Conservation (phyloP, 2,329 filamentous ascomycete genomes). For the Microdochium trichocladiopsis region DNA sequence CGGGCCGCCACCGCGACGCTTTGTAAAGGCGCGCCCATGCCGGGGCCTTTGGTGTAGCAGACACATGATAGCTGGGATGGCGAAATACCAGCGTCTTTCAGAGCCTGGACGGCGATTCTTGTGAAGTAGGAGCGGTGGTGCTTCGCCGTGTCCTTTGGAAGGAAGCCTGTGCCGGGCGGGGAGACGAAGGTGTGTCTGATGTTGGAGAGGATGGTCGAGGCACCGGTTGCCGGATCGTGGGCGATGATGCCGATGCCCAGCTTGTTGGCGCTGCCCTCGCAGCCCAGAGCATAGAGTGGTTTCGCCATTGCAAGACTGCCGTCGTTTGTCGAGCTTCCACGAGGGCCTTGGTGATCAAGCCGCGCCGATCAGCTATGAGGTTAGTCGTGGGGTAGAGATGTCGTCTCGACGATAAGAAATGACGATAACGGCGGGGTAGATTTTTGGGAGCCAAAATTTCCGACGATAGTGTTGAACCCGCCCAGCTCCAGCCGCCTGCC, state of each 20-base stretch:
- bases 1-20: slow-evolving; percentile 81
- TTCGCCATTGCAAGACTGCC: slow-evolving; percentile 14
- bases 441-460: too few relatives aligned
- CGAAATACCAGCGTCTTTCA: slow-evolving; percentile 58
- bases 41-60: slow-evolving; percentile 91
- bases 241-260: slow-evolving; percentile 88
- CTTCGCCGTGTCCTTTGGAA: slow-evolving; percentile 90
- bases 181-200: slow-evolving; percentile 89
- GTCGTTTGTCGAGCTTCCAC: background rate
- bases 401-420: too few relatives aligned
- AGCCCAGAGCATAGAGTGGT: slow-evolving; percentile 49
- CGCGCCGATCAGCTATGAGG: background rate
- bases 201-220: slow-evolving; percentile 76
- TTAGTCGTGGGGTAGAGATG: too few relatives aligned
- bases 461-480: too few relatives aligned
- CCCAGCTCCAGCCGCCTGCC: too few relatives aligned
- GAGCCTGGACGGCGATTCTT: slow-evolving; percentile 69
- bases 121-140: slow-evolving; percentile 89
- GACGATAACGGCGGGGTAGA: too few relatives aligned
- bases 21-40: slow-evolving; percentile 91
- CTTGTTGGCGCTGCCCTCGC: slow-evolving; percentile 96
- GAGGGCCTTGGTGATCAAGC: background rate
- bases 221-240: slow-evolving; percentile 52
- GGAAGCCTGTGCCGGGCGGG: slow-evolving; percentile 87
- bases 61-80: slow-evolving; percentile 75